phyloP scores from a whole-genome alignment of 2,329 filamentous ascomycete species.

The Colletotrichum viniferum region DNA sequence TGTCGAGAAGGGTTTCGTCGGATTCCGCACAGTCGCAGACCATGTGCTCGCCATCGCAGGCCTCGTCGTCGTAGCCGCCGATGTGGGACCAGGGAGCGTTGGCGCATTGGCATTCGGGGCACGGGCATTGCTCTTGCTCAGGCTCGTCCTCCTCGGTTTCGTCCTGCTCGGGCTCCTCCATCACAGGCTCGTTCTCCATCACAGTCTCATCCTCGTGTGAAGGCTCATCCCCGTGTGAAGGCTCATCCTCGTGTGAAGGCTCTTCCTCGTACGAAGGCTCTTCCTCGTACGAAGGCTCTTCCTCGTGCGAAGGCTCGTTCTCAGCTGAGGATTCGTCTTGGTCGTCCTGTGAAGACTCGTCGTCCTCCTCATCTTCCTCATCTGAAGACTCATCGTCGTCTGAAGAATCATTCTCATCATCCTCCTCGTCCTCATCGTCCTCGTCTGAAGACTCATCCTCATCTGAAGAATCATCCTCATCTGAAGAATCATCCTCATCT shows the following conservation, averaged over 20 bases:
- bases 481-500: not conserved
- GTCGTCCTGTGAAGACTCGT: too few species aligned
- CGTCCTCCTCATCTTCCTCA: not conserved
- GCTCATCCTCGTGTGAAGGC: not conserved
- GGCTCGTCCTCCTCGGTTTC: not conserved
- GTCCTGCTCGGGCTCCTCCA: not conserved
- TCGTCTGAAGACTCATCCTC: not conserved
- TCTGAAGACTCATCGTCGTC: not conserved
- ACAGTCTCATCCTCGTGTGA: not conserved
- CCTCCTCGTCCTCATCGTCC: not conserved
- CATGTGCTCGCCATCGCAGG: not conserved
- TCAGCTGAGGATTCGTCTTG: not conserved
- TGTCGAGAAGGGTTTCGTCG: not conserved
- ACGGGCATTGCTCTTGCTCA: not conserved
- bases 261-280: too few species aligned
- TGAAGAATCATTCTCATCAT: too few species aligned
- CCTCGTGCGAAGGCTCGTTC: not conserved
- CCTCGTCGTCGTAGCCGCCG: not conserved
- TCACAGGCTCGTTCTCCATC: not conserved
- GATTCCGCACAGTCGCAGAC: not conserved
- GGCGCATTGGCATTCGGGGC: not conserved
- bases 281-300: too few species aligned
- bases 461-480: not conserved
- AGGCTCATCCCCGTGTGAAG: not conserved
- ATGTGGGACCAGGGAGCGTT: not conserved